Evolutionary conservation across 345 rosid genomes (phyloP).

Genomic region (Boechera retrofracta): DNA sequence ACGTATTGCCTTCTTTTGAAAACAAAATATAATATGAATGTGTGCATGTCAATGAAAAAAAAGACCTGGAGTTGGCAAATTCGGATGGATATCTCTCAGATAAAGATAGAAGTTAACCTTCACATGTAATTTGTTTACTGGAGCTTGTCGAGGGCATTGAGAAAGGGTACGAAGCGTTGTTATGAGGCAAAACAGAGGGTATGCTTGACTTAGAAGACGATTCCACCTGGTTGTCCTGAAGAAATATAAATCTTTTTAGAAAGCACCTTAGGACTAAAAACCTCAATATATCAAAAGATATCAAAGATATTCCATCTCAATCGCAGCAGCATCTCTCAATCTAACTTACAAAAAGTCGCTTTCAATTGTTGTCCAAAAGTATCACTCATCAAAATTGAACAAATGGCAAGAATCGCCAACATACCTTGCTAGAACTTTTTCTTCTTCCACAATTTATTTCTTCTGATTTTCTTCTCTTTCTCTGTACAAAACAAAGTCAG

Average conservation of each 20-base stretch:
- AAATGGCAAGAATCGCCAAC: slow-evolving; percentile 25
- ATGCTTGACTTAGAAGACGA: slow-evolving; percentile 56
- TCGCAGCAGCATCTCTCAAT: not conserved
- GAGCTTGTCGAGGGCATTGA: slow-evolving; percentile 52
- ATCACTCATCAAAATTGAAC: not conserved
- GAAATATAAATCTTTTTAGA: slow-evolving; percentile 44
- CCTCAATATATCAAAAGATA: slow-evolving; percentile 6
- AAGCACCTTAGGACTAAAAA: not conserved
- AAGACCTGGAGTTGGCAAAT: not conserved
- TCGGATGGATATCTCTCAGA: not conserved
- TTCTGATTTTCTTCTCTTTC: slow-evolving; percentile 87
- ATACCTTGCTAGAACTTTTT: slow-evolving; percentile 70
- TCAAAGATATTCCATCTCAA: slow-evolving; percentile 8
- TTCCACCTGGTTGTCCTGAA: slow-evolving; percentile 73
- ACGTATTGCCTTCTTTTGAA: slow-evolving; percentile 1
- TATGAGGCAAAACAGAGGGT: slow-evolving; percentile 55
- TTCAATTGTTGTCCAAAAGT: not conserved
- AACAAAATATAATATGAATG: slow-evolving; percentile 10
- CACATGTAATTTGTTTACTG: slow-evolving; percentile 50
- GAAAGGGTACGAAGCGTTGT: slow-evolving; percentile 58
- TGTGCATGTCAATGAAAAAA: not conserved
- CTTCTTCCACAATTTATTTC: slow-evolving; percentile 68
- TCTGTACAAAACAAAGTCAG: slow-evolving; percentile 52
- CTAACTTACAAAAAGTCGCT: not conserved
- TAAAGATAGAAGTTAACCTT: slow-evolving; percentile 55